A percentile compares a stretch with the other conserved stretches of the same genome.
Evolutionary conservation across 495 filamentous ascomycete genomes (phyloP).

Genomic region (Cudoniella acicularis): DNA sequence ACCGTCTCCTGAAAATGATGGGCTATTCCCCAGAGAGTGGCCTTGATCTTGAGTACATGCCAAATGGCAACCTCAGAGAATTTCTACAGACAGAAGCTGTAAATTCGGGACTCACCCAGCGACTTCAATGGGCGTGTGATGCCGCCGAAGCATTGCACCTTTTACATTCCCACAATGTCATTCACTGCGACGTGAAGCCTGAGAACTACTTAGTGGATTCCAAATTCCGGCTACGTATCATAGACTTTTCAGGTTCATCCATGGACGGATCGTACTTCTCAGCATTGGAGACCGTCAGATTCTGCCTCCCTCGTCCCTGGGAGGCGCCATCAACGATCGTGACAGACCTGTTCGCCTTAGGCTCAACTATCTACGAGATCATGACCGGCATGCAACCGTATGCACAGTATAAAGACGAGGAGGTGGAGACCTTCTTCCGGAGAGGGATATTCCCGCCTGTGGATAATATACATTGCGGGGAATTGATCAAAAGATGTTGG

Average conservation of each 20-base stretch:
- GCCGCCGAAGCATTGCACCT: constrained; percentile 23
- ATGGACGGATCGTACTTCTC: constrained; percentile 25
- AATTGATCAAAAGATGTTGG: constrained; percentile 19
- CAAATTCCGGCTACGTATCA: constrained; percentile 26
- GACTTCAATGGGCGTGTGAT: constrained; percentile 23
- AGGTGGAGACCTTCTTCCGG: constrained; percentile 24
- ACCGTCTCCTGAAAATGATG: constrained; percentile 25
- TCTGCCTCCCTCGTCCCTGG: constrained; percentile 21
- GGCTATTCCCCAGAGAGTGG: constrained; percentile 24
- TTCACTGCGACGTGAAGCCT: constrained; percentile 29
- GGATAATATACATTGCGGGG: constrained; percentile 22
- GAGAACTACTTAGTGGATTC: constrained; percentile 30
- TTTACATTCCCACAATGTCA: constrained; percentile 22
- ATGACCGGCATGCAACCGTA: constrained; percentile 26
- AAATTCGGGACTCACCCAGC: constrained; percentile 7
- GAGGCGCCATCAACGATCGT: constrained; percentile 14
- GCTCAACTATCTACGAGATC: constrained; percentile 31
- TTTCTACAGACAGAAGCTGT: constrained; percentile 23
- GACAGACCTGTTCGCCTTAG: constrained; percentile 27
- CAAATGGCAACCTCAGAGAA: constrained; percentile 27
- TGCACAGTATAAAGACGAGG: constrained; percentile 23
- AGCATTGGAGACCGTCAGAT: constrained; percentile 19
- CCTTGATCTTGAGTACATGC: constrained; percentile 26
- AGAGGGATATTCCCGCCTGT: constrained; percentile 25
- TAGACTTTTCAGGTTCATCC: constrained; percentile 22